phyloP scores from a whole-genome alignment of 768 basidiomycete species.

The Hygrocybe punicea region DNA sequence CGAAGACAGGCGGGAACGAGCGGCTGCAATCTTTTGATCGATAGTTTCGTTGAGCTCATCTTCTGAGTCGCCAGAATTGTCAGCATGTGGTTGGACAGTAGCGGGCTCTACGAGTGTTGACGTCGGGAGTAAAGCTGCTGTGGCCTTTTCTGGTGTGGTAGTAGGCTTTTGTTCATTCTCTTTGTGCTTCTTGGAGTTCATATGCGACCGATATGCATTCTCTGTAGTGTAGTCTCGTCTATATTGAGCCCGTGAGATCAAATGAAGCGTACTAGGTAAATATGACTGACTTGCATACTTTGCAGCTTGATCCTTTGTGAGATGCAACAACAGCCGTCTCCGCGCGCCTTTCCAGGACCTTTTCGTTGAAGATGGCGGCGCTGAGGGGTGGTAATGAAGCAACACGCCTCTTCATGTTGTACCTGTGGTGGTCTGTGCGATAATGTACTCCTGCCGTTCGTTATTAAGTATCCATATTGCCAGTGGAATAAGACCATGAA shows the following conservation, averaged over 20 bases:
- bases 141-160: conserved; percentile 9
- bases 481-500: not conserved
- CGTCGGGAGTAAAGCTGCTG: not conserved
- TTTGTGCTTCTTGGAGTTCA: conserved; percentile 85
- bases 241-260: not conserved
- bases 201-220: conserved; percentile 84
- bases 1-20: conserved; percentile 58
- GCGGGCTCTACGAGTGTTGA: conserved; percentile 12
- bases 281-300: conserved; percentile 75
- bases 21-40: conserved; percentile 71
- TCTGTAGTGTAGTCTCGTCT: conserved; percentile 90
- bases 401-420: conserved; percentile 97
- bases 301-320: conserved; percentile 59
- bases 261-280: conserved; percentile 1
- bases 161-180: conserved; percentile 63
- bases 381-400: conserved; percentile 86
- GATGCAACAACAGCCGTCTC: conserved; percentile 72
- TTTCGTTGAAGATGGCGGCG: conserved; percentile 75
- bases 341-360: conserved; percentile 73
- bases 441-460: conserved; percentile 70
- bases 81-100: conserved; percentile 9
- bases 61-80: conserved; percentile 37
- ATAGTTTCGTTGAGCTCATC: conserved; percentile 55
- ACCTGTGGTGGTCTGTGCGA: conserved; percentile 91
- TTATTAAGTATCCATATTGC: conserved; percentile 5